phyloP scores from a whole-genome alignment of 371 early-diverging fungal genomes.

The Circinella minor region DNA sequence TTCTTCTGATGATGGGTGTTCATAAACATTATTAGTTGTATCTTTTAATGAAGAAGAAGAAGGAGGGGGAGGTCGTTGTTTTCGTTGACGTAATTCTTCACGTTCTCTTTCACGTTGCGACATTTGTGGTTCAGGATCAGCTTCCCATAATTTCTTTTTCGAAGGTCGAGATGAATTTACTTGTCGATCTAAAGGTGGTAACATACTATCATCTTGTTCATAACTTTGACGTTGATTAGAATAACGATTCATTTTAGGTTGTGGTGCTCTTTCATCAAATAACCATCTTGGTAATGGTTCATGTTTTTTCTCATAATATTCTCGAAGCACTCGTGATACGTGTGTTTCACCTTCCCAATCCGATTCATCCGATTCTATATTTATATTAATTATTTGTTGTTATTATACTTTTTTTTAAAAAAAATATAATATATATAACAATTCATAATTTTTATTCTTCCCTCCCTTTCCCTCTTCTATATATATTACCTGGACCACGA shows the following conservation, averaged over 20 bases:
- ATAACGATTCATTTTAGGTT: neutral
- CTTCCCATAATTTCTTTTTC: constrained; percentile 38
- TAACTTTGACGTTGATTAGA: neutral
- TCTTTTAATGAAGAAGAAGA: neutral
- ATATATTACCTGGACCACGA: constrained; percentile 23
- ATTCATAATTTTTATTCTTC: too few relatives aligned
- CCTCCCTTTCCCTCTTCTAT: too few relatives aligned
- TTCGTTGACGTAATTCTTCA: constrained; percentile 34
- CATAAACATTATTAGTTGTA: neutral
- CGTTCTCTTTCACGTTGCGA: constrained; percentile 43
- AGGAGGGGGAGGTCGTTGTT: constrained; percentile 2
- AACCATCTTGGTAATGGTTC: constrained; percentile 36
- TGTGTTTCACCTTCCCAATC: constrained; percentile 65
- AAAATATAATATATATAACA: too few relatives aligned
- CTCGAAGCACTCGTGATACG: constrained; percentile 54
- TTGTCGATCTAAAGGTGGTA: neutral
- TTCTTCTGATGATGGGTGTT: neutral
- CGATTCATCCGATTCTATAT: constrained; percentile 60
- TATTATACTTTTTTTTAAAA: too few relatives aligned
- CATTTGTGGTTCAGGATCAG: constrained; percentile 28
- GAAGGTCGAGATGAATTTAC: constrained; percentile 11
- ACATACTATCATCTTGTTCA: constrained; percentile 1
- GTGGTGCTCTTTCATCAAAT: constrained; percentile 29
- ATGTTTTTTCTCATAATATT: constrained; percentile 52
- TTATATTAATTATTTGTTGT: neutral